Percentiles rank a stretch among this genome's conserved stretches.
Evolutionary conservation across 192 early-diverging fungal genomes (phyloP).

Genomic region (Irineochytrium annulatum): DNA sequence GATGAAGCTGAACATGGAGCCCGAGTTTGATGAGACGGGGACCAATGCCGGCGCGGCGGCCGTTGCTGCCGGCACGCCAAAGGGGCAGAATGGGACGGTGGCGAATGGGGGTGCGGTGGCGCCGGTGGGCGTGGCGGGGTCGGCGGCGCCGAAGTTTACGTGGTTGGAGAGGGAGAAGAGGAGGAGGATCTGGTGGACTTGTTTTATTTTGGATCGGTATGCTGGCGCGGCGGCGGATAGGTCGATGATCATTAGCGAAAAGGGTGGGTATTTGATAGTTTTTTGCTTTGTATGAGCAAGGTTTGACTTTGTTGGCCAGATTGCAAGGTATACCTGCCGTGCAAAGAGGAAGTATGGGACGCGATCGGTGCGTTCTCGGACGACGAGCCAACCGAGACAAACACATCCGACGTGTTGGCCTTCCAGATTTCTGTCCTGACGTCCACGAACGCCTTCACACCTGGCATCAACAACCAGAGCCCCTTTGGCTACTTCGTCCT

Average conservation of each 20-base stretch:
- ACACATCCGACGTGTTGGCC: slow-evolving; percentile 8
- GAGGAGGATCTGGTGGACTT: slow-evolving; percentile 44
- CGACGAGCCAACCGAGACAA: slow-evolving; percentile 13
- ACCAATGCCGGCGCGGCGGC: neutral
- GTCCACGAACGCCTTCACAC: slow-evolving; percentile 30
- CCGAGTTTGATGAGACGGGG: slow-evolving; percentile 27
- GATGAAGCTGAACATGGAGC: slow-evolving; percentile 35
- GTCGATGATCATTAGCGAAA: slow-evolving; percentile 36
- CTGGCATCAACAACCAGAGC: slow-evolving; percentile 19
- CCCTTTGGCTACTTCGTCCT: slow-evolving; percentile 33
- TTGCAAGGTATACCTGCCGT: slow-evolving; percentile 43
- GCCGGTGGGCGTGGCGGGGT: no score
- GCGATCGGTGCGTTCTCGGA: no score
- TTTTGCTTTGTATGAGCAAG: neutral
- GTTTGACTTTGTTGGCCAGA: slow-evolving; percentile 21
- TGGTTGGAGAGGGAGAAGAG: slow-evolving; percentile 43
- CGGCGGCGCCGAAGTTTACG: slow-evolving; percentile 1
- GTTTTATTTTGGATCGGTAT: slow-evolving; percentile 41
- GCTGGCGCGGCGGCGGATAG: slow-evolving; percentile 34
- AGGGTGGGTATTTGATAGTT: slow-evolving; percentile 8
- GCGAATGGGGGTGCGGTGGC: neutral
- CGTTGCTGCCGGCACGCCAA: neutral
- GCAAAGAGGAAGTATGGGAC: slow-evolving; percentile 16
- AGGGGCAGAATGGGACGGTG: neutral
- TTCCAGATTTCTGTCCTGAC: slow-evolving; percentile 34